These are phyloP conservation scores for Acer saccharum DNA, from an alignment of 345 rosid species.

Conservation along the genomic window DNA sequence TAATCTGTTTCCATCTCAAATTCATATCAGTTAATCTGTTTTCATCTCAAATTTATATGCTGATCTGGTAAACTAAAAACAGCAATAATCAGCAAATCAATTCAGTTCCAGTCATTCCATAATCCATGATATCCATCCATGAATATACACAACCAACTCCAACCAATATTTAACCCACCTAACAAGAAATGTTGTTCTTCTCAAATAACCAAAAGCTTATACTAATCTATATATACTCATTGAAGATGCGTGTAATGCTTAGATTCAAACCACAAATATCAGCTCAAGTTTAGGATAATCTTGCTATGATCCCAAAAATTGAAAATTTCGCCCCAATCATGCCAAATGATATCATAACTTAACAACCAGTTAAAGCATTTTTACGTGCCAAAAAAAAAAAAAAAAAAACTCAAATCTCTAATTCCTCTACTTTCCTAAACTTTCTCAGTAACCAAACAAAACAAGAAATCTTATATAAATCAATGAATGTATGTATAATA, in stretches of 20 bases:
- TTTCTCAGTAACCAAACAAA: conserved; percentile 7
- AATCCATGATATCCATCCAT: background rate
- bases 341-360: background rate
- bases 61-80: background rate
- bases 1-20: background rate
- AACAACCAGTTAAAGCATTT: background rate
- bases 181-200: background rate
- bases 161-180: background rate
- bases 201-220: background rate
- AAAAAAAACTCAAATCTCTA: background rate
- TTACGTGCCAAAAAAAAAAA: too few species aligned
- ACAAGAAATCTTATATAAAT: background rate
- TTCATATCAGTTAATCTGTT: background rate
- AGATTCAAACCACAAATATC: background rate
- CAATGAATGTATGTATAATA: background rate
- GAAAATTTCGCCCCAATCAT: background rate
- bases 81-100: background rate
- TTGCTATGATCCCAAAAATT: background rate
- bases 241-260: background rate
- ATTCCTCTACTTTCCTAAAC: background rate
- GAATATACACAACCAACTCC: background rate
- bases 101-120: background rate
- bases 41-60: too few species aligned
- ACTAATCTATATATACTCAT: background rate
- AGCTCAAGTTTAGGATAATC: background rate